Percentiles rank a stretch among this genome's conserved stretches.
These are phyloP conservation scores for Kwoniella bestiolae DNA, from an alignment of 768 basidiomycete genomes.

Conservation along the genomic window DNA sequence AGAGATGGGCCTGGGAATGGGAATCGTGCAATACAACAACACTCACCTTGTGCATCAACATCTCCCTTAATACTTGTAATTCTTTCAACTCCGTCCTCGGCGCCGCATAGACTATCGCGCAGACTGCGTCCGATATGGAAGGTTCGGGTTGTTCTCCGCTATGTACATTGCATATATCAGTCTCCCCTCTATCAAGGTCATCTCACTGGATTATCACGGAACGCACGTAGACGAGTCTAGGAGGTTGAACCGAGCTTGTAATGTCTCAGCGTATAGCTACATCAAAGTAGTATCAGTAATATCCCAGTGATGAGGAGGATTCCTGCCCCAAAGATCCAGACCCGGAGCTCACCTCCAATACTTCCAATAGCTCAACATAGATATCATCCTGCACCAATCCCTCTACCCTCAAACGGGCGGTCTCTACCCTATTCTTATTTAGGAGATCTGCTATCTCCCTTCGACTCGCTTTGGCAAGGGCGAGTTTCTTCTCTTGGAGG, in stretches of 20 bases:
- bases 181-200: not conserved
- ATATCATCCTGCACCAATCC: conserved; percentile 49
- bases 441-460: conserved; percentile 57
- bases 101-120: conserved; percentile 85
- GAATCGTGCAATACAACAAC: not conserved
- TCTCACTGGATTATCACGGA: not conserved
- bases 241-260: conserved; percentile 87
- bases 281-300: not conserved
- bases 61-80: conserved; percentile 84
- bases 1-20: too few relatives aligned
- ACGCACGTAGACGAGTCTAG: conserved; percentile 77
- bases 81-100: conserved; percentile 90
- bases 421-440: conserved; percentile 63
- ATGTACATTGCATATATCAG: not conserved
- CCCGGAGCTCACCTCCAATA: conserved; percentile 67
- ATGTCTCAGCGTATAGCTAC: conserved; percentile 84
- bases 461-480: conserved; percentile 70
- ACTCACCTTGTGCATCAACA: conserved; percentile 82
- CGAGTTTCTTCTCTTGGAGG: conserved; percentile 79
- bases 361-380: conserved; percentile 74
- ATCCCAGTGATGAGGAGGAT: too few relatives aligned
- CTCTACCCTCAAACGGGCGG: conserved; percentile 53
- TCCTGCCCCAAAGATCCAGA: too few relatives aligned
- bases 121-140: conserved; percentile 82
- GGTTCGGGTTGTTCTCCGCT: conserved; percentile 76